Evolutionary conservation across 768 basidiomycete genomes (phyloP), one percentile per base, ranked within the genome.

Genomic region (Leccinum boreale): DNA sequence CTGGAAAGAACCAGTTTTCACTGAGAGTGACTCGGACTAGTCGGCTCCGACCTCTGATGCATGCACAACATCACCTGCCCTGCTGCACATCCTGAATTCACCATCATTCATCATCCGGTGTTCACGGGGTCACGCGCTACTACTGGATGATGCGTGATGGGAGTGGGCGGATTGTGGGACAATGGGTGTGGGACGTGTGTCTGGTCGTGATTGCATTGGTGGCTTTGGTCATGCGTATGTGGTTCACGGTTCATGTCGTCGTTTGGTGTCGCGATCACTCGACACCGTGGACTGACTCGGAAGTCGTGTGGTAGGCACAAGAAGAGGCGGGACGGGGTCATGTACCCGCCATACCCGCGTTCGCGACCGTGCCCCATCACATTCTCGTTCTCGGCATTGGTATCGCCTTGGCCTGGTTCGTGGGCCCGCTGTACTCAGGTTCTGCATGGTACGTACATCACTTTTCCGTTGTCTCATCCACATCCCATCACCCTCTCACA

Each of bases 41-140:
- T 23, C 23, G 23, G 24, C 24, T 24, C 26, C 26, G 26, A 26
- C 26, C 26, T 7, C 26, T 26, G 26, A 26, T 26, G 26, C 26
- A 26, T 26, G 26, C 26, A 26, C 6, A 26, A 26, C 7, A 26
- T 26, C 26, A 26, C 26, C 26, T 1, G 1, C 26, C 26, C 26
- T 26, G n/a, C 26, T 24, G 24, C 26, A 26, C 26, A 26, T 1
- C 26, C 7, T 26, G 26, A 26, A 26, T 26, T 88, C 58, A 73
- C 75, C 7, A 64, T 86, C 42, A 64, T 79, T 47, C 69, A 77
- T 36, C 74, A 70, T 60, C 73, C 75, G 39, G 80, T 77, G 17
- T 84, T 76, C 66, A 85, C 58, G 77, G 82, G 52, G 75, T 89
- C 23, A 81, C 84, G 57, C 80, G 84, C 56, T 77, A 76, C 56